These are phyloP conservation scores for Thermomyces lanuginosus DNA, from an alignment of 2,329 filamentous ascomycete genomes.

Conservation along the genomic window DNA sequence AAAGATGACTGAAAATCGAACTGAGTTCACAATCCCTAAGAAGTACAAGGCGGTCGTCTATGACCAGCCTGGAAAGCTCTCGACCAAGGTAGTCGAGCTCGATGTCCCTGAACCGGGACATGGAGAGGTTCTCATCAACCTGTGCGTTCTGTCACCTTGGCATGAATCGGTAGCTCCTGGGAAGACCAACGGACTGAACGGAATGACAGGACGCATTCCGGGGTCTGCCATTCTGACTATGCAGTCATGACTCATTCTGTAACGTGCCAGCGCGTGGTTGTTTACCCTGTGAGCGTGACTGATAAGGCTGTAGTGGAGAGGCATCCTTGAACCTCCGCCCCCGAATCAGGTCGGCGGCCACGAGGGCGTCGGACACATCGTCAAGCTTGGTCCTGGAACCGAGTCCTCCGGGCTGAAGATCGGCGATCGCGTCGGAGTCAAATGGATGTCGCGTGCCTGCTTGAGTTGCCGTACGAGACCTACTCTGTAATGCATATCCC, in stretches of 20 bases:
- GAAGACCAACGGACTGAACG: neutral
- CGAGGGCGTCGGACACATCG: conserved; percentile 50
- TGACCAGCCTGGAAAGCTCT: conserved; percentile 48
- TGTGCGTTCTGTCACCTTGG: conserved; percentile 26
- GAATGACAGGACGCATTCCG: conserved; percentile 38
- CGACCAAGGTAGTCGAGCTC: conserved; percentile 46
- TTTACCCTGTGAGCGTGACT: conserved; percentile 1
- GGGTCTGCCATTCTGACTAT: conserved; percentile 49
- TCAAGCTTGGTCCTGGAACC: conserved; percentile 46
- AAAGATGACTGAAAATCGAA: conserved; percentile 17
- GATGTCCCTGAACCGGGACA: conserved; percentile 48
- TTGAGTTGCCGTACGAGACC: conserved; percentile 31
- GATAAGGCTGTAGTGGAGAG: conserved; percentile 32
- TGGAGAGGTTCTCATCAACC: conserved; percentile 46
- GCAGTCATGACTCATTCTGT: conserved; percentile 36
- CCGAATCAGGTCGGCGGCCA: conserved; percentile 51
- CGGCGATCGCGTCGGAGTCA: conserved; percentile 55
- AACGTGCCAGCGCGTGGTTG: neutral
- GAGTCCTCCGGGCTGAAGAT: conserved; percentile 42
- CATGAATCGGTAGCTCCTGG: neutral
- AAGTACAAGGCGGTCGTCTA: conserved; percentile 50
- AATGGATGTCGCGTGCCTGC: conserved; percentile 47
- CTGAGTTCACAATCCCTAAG: conserved; percentile 31
- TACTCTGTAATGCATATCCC: neutral
- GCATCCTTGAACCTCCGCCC: conserved; percentile 42